Evolutionary conservation across 2,329 filamentous ascomycete species (phyloP).

Genomic region (Fusarium sp.): DNA sequence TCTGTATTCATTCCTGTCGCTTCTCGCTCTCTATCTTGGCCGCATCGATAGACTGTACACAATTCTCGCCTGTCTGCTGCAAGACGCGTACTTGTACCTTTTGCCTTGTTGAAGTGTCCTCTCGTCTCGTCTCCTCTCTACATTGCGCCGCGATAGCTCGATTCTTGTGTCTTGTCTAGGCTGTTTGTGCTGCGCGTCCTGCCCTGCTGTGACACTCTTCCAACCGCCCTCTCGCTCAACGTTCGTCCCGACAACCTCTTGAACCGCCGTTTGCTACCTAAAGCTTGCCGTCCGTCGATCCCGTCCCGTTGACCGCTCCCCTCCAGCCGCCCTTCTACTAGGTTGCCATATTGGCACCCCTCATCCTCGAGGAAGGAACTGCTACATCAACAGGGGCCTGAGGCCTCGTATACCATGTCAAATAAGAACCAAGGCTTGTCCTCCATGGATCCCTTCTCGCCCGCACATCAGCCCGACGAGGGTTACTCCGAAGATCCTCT

Average conservation of each 20-base stretch:
- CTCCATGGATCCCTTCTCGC: constrained; percentile 60
- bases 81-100: constrained; percentile 1
- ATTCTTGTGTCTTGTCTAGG: constrained; percentile 6
- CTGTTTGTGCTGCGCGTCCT: constrained; percentile 28
- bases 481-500: constrained; percentile 85
- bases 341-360: constrained; percentile 2
- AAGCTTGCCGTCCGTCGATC: constrained; percentile 4
- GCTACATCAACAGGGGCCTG: constrained; percentile 34
- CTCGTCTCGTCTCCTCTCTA: neutral
- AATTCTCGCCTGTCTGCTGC: neutral
- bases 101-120: neutral
- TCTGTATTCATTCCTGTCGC: constrained; percentile 20
- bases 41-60: constrained; percentile 1
- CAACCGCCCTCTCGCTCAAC: constrained; percentile 10
- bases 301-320: constrained; percentile 11
- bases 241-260: constrained; percentile 1
- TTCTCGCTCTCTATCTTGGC: constrained; percentile 14
- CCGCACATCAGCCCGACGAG: constrained; percentile 76
- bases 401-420: constrained; percentile 44
- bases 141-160: constrained; percentile 14
- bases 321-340: neutral
- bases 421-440: constrained; percentile 43
- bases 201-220: constrained; percentile 24
- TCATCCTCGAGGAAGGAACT: constrained; percentile 9
- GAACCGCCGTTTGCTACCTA: neutral